Evolutionary conservation across 805 yeast genomes (phyloP), one percentile per base, ranked within the genome.

Genomic region (Sugiyamaella marilandica): DNA sequence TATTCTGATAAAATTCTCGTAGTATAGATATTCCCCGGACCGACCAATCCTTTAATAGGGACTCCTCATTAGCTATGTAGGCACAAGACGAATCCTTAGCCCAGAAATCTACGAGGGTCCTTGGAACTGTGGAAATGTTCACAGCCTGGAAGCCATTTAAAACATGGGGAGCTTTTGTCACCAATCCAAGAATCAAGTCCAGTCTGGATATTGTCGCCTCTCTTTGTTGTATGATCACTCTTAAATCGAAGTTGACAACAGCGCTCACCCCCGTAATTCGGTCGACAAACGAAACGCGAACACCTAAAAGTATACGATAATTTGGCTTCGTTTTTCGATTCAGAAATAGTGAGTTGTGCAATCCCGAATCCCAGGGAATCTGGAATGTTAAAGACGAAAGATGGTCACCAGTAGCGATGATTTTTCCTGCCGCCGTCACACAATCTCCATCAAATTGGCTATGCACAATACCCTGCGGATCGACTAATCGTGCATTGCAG

Each of bases 1-100:
- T 32, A 39, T 21, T 11, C 13, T 37, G 10, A 35, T 37, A 46
- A 26, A 19, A 49, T 45, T 51, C 54, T 16, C 56, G 47, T 21
- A 55, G 10, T 10, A 54, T 14, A 8, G 57, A 54, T n/a, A 54
- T 50, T 18, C 57, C 57, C 16, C 57, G 19, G n/a, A 52, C 51
- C 7, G 16, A 21, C 52, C 51, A 47, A 10, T n/a, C 31, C n/a
- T 34, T 18, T 13, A 41, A 18, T 10, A 33, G 14, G 11, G 24
- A 36, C 18, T 48, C 51, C 11, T 49, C 49, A 33, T 19, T 14
- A 5, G 43, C 46, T 10, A 35, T 39, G 14, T 35, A 47, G 14
- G n/a, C 29, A 32, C 29, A 37, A 8, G 50, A 14, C 10, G 54
- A 33, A 26, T 49, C 52, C 24, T 41, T 16, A 4, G 33, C 16